Evolutionary conservation across 169 alveolate species (phyloP).

Genomic region (Amoebophrya sp.): DNA sequence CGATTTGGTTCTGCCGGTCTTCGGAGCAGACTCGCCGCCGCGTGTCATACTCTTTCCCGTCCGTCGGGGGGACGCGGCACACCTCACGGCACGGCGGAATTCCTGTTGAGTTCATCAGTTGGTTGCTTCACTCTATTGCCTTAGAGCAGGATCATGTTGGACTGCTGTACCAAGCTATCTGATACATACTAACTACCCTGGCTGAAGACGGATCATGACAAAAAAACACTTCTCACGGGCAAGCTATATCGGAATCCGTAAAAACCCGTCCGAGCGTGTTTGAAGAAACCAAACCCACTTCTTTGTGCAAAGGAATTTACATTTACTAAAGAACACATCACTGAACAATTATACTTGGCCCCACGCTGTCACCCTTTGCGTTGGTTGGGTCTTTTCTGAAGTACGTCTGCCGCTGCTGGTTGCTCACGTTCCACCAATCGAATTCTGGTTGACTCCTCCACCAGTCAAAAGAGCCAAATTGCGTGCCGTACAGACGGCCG

Average conservation of each 20-base stretch:
- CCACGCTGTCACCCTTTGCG: background rate
- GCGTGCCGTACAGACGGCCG: background rate
- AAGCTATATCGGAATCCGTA: too few relatives aligned
- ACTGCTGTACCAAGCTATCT: too few relatives aligned
- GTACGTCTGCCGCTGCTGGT: background rate
- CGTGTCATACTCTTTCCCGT: background rate
- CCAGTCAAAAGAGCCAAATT: background rate
- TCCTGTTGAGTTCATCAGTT: too few relatives aligned
- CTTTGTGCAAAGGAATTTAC: too few relatives aligned
- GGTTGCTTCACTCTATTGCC: too few relatives aligned
- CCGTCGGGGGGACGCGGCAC: conserved; percentile 2
- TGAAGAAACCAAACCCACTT: too few relatives aligned
- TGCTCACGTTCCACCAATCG: conserved; percentile 11
- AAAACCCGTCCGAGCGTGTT: too few relatives aligned
- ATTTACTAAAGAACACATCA: too few relatives aligned
- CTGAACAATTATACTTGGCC: background rate
- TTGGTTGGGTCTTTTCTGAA: background rate
- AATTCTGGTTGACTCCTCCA: background rate
- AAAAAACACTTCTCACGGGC: too few relatives aligned
- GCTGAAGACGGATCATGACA: too few relatives aligned
- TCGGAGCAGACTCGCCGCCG: background rate
- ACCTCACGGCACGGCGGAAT: conserved; percentile 17
- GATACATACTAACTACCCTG: too few relatives aligned
- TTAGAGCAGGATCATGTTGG: too few relatives aligned
- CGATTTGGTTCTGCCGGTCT: background rate